phyloP scores from a whole-genome alignment of 2,329 filamentous ascomycete genomes.

The Chaetomiaceae sp. region DNA sequence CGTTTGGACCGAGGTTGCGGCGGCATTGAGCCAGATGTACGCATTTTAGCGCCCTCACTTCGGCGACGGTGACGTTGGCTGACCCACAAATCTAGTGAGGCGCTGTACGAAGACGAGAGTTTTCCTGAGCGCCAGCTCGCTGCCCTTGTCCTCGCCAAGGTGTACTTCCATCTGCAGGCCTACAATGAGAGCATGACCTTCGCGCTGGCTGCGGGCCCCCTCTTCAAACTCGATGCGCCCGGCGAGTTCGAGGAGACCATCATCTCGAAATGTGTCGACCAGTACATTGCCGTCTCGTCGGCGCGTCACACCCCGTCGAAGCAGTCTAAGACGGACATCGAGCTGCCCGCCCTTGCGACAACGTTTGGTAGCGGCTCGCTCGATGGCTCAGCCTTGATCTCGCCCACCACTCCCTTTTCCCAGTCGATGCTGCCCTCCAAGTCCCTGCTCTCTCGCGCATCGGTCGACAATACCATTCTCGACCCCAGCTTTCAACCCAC shows the following conservation, averaged over 20 bases:
- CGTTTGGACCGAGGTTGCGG: constrained; percentile 95
- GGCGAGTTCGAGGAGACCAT: constrained; percentile 99
- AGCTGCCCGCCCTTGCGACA: constrained; percentile 68
- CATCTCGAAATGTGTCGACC: constrained; percentile 96
- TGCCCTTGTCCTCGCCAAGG: constrained; percentile 90
- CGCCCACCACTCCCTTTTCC: constrained; percentile 91
- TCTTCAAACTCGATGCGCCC: constrained; percentile 86
- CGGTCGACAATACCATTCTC: constrained; percentile 60
- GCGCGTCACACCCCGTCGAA: constrained; percentile 46
- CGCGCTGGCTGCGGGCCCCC: constrained; percentile 86
- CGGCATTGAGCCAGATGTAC: constrained; percentile 88
- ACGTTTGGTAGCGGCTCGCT: constrained; percentile 66
- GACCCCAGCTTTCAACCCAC: constrained; percentile 53
- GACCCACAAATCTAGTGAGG: constrained; percentile 61
- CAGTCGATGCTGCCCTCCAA: constrained; percentile 91
- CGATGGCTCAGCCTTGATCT: constrained; percentile 69
- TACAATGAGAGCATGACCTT: constrained; percentile 99
- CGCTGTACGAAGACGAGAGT: constrained; percentile 90
- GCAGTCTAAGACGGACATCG: constrained; percentile 39
- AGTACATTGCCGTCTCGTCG: constrained; percentile 77
- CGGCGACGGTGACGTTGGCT: constrained; percentile 7
- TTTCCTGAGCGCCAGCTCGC: constrained; percentile 94
- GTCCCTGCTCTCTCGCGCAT: constrained; percentile 83
- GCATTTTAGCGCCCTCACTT: constrained; percentile 14
- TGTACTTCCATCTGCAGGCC: constrained; percentile 97